Conservation (phyloP, 192 early-diverging fungal genomes). For the Coemansia sp. region DNA sequence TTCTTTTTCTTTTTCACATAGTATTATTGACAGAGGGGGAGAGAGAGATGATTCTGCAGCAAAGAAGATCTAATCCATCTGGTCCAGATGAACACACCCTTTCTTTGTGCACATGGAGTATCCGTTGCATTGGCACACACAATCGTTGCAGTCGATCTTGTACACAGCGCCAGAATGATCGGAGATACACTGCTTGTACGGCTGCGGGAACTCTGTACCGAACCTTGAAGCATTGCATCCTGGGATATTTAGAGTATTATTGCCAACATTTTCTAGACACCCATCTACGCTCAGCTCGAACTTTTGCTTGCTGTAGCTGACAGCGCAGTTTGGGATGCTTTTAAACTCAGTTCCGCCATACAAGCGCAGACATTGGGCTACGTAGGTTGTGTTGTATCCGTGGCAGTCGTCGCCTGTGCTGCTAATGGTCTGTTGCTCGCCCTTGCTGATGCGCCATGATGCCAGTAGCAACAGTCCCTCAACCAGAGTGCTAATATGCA, state of each 20-base stretch:
- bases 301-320: neutral
- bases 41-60: no score
- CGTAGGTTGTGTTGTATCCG: conserved; percentile 13
- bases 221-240: conserved; percentile 12
- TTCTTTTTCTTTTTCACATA: neutral
- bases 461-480: conserved; percentile 6
- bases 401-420: conserved; percentile 1
- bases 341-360: conserved; percentile 19
- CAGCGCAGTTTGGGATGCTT: conserved; percentile 12
- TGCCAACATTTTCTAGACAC: conserved; percentile 8
- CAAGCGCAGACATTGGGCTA: conserved; percentile 25
- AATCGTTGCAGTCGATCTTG: conserved; percentile 22
- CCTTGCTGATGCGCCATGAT: neutral
- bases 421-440: neutral
- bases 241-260: neutral
- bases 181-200: conserved; percentile 19
- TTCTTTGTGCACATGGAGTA: conserved; percentile 20
- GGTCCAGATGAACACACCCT: conserved; percentile 13
- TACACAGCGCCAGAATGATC: conserved; percentile 18
- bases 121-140: conserved; percentile 26
- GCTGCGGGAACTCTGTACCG: conserved; percentile 15
- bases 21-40: neutral
- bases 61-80: neutral
- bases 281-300: neutral
- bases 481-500: conserved; percentile 1